Evolutionary conservation across 129 eudicot genomes (phyloP).

Genomic region (sunflower (Helianthus annuus)): DNA sequence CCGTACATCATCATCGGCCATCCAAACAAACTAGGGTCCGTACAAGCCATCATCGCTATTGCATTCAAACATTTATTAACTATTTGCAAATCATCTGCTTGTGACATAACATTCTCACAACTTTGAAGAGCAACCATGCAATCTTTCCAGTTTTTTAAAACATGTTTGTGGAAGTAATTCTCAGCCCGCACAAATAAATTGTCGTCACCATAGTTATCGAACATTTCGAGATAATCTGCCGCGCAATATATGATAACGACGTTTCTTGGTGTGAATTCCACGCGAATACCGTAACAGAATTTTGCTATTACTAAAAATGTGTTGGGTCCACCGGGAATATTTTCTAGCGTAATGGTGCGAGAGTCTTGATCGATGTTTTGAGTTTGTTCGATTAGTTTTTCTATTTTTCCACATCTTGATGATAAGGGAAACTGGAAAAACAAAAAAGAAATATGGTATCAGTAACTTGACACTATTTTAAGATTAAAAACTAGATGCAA

Average conservation of each 20-base stretch:
- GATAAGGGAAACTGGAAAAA: conserved; percentile 80
- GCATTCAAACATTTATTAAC: conserved; percentile 62
- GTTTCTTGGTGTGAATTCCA: conserved; percentile 69
- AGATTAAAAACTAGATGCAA: conserved; percentile 7
- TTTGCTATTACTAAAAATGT: conserved; percentile 53
- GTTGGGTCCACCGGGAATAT: conserved; percentile 72
- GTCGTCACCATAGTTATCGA: conserved; percentile 75
- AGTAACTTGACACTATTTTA: conserved; percentile 10
- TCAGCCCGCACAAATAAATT: conserved; percentile 63
- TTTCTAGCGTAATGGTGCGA: conserved; percentile 49
- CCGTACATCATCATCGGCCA: conserved; percentile 99
- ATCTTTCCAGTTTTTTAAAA: conserved; percentile 77
- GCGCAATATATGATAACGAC: conserved; percentile 72
- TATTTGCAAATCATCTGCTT: conserved; percentile 68
- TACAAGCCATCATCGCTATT: conserved; percentile 76
- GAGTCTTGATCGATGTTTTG: conserved; percentile 37
- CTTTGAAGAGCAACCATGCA: conserved; percentile 89
- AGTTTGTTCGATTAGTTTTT: conserved; percentile 52
- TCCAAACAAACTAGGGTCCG: conserved; percentile 91
- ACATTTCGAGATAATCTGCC: conserved; percentile 82
- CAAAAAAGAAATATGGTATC: not conserved
- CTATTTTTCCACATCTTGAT: conserved; percentile 83
- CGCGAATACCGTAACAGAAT: conserved; percentile 71
- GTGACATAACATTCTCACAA: conserved; percentile 54
- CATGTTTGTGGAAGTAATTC: conserved; percentile 62